Evolutionary conservation across 202 grass and related monocot species (phyloP).

Genomic region (Saccharum hybrid): DNA sequence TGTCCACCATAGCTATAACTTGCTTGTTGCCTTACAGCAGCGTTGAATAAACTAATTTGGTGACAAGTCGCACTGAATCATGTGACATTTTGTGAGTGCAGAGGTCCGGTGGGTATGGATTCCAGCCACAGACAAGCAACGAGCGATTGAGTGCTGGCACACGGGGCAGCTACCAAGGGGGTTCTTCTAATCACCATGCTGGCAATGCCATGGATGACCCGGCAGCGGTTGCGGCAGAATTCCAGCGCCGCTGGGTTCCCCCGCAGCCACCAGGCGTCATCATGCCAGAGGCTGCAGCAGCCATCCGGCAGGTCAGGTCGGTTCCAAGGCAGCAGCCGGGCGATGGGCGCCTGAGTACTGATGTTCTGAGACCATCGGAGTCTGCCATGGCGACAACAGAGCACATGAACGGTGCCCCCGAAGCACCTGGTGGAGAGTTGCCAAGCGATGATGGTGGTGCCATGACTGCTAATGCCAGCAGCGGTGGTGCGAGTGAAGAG

Average conservation of each 20-base stretch:
- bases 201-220: not conserved
- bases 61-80: not conserved
- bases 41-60: not conserved
- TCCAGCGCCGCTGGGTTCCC: constrained; percentile 70
- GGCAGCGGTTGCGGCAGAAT: constrained; percentile 21
- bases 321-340: constrained; percentile 44
- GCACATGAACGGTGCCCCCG: not conserved
- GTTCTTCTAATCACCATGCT: constrained; percentile 37
- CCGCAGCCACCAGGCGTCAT: constrained; percentile 60
- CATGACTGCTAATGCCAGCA: not conserved
- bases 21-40: not conserved
- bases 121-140: constrained; percentile 53
- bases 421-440: not conserved
- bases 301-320: constrained; percentile 71
- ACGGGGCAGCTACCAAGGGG: constrained; percentile 39
- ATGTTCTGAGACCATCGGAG: constrained; percentile 22
- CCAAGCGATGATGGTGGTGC: not conserved
- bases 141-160: constrained; percentile 49
- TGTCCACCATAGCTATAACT: not conserved
- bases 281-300: constrained; percentile 65
- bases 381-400: not conserved
- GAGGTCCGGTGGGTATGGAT: constrained; percentile 49
- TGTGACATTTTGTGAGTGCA: constrained; percentile 11
- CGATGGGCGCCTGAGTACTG: constrained; percentile 7
- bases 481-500: constrained; percentile 6